These are phyloP conservation scores for Quercus gilva DNA, from an alignment of 306 rosid genomes.

Conservation along the genomic window DNA sequence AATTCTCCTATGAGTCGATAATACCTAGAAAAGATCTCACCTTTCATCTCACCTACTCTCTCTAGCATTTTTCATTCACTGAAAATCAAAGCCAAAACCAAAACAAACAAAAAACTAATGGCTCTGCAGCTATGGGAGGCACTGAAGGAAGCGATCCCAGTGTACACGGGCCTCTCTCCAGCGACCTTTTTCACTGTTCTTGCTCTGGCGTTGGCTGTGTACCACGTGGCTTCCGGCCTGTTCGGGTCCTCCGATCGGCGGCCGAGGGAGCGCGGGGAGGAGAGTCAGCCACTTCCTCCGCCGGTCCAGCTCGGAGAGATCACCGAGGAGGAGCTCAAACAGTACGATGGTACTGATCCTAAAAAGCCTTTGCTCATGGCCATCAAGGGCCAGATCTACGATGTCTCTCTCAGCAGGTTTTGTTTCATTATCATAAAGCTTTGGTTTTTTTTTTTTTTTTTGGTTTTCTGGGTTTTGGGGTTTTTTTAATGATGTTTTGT, in stretches of 20 bases:
- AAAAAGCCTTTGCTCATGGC: conserved; percentile 89
- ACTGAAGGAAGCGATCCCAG: conserved; percentile 67
- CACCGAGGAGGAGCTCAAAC: conserved; percentile 64
- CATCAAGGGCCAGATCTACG: conserved; percentile 97
- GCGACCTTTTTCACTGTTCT: conserved; percentile 74
- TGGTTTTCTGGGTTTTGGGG: neutral
- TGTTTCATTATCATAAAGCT: neutral
- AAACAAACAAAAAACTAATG: conserved; percentile 29
- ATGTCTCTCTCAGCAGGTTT: conserved; percentile 91
- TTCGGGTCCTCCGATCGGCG: conserved; percentile 45
- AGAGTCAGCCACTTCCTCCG: conserved; percentile 63
- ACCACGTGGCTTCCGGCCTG: conserved; percentile 58
- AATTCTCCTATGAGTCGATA: neutral
- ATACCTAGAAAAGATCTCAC: neutral
- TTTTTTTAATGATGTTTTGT: too few species aligned
- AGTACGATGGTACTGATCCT: conserved; percentile 72
- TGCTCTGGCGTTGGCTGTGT: conserved; percentile 54
- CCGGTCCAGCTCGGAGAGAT: conserved; percentile 95
- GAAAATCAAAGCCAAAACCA: neutral
- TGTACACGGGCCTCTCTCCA: conserved; percentile 87
- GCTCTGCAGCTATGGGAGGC: conserved; percentile 83
- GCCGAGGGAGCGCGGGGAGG: conserved; percentile 35
- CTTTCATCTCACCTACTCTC: neutral
- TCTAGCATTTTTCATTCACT: neutral
- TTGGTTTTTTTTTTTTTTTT: too few species aligned